Evolutionary conservation across 108 stramenopile genomes (phyloP).

Genomic region (Aureococcus anophagefferens): DNA sequence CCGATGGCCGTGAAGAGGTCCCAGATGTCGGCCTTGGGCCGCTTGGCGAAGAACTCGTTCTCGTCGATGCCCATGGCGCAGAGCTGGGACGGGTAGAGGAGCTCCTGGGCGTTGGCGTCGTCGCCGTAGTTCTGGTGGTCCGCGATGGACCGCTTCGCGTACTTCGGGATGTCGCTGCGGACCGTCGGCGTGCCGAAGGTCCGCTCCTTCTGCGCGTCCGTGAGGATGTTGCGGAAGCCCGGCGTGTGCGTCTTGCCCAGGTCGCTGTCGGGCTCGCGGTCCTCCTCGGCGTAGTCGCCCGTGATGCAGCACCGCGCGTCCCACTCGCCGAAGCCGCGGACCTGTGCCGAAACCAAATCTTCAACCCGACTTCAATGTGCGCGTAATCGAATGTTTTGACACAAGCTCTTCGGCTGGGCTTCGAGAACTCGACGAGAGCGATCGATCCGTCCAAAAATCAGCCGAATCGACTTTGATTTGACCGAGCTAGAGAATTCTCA

Average conservation of each 20-base stretch:
- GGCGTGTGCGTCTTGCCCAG: slow-evolving; percentile 51
- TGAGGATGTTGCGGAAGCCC: slow-evolving; percentile 49
- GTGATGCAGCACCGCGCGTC: slow-evolving; percentile 36
- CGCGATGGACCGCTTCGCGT: slow-evolving; percentile 43
- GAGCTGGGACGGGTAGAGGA: slow-evolving; percentile 41
- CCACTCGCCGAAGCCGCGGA: slow-evolving; percentile 23
- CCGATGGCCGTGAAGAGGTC: slow-evolving; percentile 22
- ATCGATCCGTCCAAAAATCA: too few relatives aligned
- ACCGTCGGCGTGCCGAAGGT: slow-evolving; percentile 53
- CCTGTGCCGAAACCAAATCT: slow-evolving; percentile 11
- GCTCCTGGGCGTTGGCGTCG: slow-evolving; percentile 35
- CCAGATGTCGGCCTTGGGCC: slow-evolving; percentile 31
- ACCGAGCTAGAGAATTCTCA: too few relatives aligned
- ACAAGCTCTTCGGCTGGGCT: too few relatives aligned
- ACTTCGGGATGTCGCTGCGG: slow-evolving; percentile 49
- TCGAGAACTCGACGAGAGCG: too few relatives aligned
- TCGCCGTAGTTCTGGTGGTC: slow-evolving; percentile 68
- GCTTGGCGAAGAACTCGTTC: slow-evolving; percentile 34
- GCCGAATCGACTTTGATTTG: too few relatives aligned
- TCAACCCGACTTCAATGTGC: too few relatives aligned
- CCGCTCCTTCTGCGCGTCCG: slow-evolving; percentile 30
- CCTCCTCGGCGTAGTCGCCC: slow-evolving; percentile 34
- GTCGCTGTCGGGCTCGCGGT: slow-evolving; percentile 42
- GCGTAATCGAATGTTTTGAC: too few relatives aligned
- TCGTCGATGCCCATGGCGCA: slow-evolving; percentile 47